Conservation (phyloP, 2,329 filamentous ascomycete species). For the Monosporascus sp. region DNA sequence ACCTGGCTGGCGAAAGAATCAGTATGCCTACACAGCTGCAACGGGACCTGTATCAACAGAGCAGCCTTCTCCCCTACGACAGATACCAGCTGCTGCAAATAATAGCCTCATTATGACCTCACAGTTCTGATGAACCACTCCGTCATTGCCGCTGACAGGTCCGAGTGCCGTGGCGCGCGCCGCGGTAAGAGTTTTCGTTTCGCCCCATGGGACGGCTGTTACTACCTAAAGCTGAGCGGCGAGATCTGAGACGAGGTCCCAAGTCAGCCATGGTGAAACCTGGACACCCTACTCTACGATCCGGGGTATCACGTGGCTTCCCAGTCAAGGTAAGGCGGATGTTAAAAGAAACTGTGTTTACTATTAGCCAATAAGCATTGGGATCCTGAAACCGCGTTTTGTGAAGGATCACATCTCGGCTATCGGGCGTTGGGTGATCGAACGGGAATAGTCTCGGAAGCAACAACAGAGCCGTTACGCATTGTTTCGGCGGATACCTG, state of each 20-base stretch:
- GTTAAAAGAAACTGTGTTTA: background rate
- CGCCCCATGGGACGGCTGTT: background rate
- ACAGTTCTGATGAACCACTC: too few species aligned
- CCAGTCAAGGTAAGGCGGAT: background rate
- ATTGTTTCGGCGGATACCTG: background rate
- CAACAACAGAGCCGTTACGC: background rate
- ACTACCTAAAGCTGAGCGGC: slow-evolving; percentile 1
- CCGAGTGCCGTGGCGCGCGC: background rate
- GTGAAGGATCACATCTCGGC: background rate
- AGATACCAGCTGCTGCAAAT: too few species aligned
- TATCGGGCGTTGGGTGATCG: background rate
- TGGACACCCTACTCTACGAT: slow-evolving; percentile 12
- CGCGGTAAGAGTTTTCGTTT: too few species aligned
- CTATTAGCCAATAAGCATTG: background rate
- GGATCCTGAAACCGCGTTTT: background rate
- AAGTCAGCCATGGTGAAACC: slow-evolving; percentile 18
- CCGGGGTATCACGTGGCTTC: slow-evolving; percentile 14
- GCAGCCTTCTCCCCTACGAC: too few species aligned
- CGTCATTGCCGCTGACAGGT: background rate
- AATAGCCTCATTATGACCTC: too few species aligned
- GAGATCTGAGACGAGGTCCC: slow-evolving; percentile 18
- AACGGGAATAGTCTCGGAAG: background rate
- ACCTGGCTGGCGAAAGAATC: too few species aligned
- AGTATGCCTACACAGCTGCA: too few species aligned
- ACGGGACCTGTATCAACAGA: too few species aligned